A percentile compares a stretch with the other conserved stretches of the same genome.
Conservation (phyloP, 1,284 basidiomycete genomes). For the Coniferiporia sulphurascens region DNA sequence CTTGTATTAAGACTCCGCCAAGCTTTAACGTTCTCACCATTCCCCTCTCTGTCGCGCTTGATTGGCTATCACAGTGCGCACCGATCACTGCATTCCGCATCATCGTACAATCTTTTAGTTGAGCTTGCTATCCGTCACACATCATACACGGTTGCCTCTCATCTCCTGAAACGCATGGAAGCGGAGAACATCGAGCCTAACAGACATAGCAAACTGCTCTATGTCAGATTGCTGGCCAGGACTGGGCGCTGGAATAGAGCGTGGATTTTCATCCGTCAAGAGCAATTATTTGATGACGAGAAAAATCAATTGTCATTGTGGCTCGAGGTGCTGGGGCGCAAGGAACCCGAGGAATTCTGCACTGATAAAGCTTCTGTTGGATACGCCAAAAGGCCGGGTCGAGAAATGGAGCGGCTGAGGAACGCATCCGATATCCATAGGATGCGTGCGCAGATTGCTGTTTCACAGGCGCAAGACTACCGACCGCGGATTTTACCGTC, state of each 20-base stretch:
- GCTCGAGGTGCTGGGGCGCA: constrained; percentile 15
- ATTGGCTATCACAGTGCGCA: constrained; percentile 28
- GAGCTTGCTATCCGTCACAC: constrained; percentile 29
- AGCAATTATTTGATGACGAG: neutral
- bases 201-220: constrained; percentile 29
- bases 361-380: neutral
- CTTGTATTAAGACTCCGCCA: constrained; percentile 15
- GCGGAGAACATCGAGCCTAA: constrained; percentile 25
- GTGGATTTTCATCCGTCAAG: constrained; percentile 21
- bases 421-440: neutral
- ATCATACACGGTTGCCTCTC: constrained; percentile 26
- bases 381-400: neutral
- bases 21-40: constrained; percentile 14
- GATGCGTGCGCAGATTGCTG: neutral
- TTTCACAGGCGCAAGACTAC: neutral
- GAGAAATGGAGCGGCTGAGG: neutral
- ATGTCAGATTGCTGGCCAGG: constrained; percentile 32
- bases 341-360: constrained; percentile 3
- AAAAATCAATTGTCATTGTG: neutral
- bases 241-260: constrained; percentile 30
- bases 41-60: constrained; percentile 18
- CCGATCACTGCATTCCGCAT: constrained; percentile 24
- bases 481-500: neutral
- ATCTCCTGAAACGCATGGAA: constrained; percentile 29
- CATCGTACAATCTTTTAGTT: constrained; percentile 33